Conservation (phyloP, 73 alveolate genomes). For the Paramecium pentaurelia region DNA sequence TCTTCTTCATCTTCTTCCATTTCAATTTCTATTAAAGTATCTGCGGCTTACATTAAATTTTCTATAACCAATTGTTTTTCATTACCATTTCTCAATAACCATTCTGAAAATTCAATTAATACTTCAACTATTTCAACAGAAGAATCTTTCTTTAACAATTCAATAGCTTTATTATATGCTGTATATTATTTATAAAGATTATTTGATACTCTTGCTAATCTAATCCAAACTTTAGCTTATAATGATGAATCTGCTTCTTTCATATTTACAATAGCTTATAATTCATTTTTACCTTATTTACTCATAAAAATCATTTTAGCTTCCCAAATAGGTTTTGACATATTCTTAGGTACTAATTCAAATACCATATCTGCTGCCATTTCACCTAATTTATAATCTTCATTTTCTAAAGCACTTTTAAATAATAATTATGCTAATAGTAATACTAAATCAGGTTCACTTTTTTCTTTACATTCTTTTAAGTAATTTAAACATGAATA, state of each 20-base stretch:
- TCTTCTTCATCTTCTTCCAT: constrained; percentile 97
- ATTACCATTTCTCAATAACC: constrained; percentile 93
- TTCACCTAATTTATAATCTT: constrained; percentile 98
- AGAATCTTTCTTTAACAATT: constrained; percentile 91
- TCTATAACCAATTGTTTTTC: constrained; percentile 92
- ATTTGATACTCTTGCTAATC: constrained; percentile 93
- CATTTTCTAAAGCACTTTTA: constrained; percentile 87
- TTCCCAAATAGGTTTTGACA: constrained; percentile 95
- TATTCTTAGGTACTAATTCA: constrained; percentile 89
- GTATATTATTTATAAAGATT: constrained; percentile 87
- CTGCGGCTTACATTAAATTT: constrained; percentile 92
- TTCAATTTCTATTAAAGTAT: constrained; percentile 92
- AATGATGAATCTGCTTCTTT: constrained; percentile 94
- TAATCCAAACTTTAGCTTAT: constrained; percentile 97
- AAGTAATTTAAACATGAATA: constrained; percentile 65
- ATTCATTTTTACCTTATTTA: constrained; percentile 96
- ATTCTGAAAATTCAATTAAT: constrained; percentile 90
- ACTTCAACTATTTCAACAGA: constrained; percentile 94
- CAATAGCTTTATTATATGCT: constrained; percentile 96
- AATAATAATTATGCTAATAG: constrained; percentile 87
- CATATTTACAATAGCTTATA: constrained; percentile 92
- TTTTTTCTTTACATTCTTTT: constrained; percentile 71
- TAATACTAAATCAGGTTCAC: constrained; percentile 97
- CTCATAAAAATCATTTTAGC: constrained; percentile 94
- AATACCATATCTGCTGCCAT: constrained; percentile 94